Evolutionary conservation across 805 yeast genomes (phyloP).

Genomic region (Dipodascus geniculatus): DNA sequence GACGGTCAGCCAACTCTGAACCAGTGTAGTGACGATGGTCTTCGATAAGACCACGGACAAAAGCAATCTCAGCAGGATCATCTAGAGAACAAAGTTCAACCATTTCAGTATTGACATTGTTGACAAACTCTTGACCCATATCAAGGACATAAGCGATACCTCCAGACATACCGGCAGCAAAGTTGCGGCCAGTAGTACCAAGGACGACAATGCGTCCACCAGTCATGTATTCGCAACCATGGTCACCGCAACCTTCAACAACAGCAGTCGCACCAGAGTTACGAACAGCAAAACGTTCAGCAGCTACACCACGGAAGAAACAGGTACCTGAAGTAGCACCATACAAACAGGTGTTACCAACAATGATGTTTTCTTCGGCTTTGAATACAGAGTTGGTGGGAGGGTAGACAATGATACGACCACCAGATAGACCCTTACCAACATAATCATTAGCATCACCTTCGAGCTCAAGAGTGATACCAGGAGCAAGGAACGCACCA

Average conservation of each 20-base stretch:
- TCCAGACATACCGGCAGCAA: conserved; percentile 98
- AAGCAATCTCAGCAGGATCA: conserved; percentile 89
- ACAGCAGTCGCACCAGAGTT: conserved; percentile 97
- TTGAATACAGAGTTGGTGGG: conserved; percentile 74
- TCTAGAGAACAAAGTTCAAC: conserved; percentile 67
- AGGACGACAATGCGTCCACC: conserved; percentile 95
- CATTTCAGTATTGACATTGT: conserved; percentile 67
- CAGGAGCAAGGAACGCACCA: conserved; percentile 95
- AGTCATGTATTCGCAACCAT: conserved; percentile 98
- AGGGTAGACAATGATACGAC: conserved; percentile 84
- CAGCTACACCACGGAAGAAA: conserved; percentile 92
- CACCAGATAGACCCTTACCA: conserved; percentile 96
- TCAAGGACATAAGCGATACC: conserved; percentile 96
- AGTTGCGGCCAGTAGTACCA: conserved; percentile 84
- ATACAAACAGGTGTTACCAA: conserved; percentile 94
- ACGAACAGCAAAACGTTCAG: conserved; percentile 96
- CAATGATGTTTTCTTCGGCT: conserved; percentile 91
- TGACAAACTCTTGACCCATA: conserved; percentile 82
- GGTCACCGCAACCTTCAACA: conserved; percentile 95
- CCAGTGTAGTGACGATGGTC: conserved; percentile 93
- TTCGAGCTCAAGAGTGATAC: conserved; percentile 87
- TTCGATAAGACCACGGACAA: conserved; percentile 82
- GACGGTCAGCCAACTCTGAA: conserved; percentile 77
- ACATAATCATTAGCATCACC: conserved; percentile 98
- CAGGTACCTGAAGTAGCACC: conserved; percentile 97